Base-by-base conservation (phyloP, 371 early-diverging fungal species). In the Basidiobolus meristosporus region DNA sequence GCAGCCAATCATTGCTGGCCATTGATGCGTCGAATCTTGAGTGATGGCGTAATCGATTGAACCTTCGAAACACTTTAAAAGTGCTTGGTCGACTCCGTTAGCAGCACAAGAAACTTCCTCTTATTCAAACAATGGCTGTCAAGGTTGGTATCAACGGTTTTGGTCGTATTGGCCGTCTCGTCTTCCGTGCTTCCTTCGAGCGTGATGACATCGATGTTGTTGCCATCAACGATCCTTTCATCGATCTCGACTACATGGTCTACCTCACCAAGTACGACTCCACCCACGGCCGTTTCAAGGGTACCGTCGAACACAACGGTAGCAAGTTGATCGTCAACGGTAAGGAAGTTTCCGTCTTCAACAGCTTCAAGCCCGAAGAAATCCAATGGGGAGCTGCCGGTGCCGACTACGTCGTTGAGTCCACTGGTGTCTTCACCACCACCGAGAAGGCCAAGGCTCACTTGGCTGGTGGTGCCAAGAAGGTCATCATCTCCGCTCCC, bases 211-310 rank as follows among this genome's bases (percentile, higher is more conserved):
- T 96, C 44, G 59, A 84, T 45, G 92, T 98, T 42, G 84, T 87
- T 36, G 78, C 91, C 43, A 73, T 99, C 73, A 98, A 98, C 72
- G 99, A 99, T 61, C 98, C 98, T 41, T 90, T 93, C 81, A 82
- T 95, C 54, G 80, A 81, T 53, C 65, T 83, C 18, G 83, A 89
- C 41, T 93, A 98, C 77, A 90, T 95, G 82, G 77, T 76, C 55
- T 97, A 98, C 76, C 63, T 93, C 62, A 58, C 91, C 55, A 90
- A 90, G 74, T 91, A 92, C 61, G 99, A 99, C 73, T 89, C 96
- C 19, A 90, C 90, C 52, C 97, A 95, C 73, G 96, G 96, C 37
- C 76, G 71, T 43, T 82, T 74, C 77, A 77, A 77, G 57, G 84
- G 82, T 40, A 60, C 62, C 17, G 75, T 90, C 41, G 58, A 63